Evolutionary conservation across 2,329 filamentous ascomycete genomes (phyloP), one percentile per base, ranked within the genome.

Genomic region (Fusarium domesticum): DNA sequence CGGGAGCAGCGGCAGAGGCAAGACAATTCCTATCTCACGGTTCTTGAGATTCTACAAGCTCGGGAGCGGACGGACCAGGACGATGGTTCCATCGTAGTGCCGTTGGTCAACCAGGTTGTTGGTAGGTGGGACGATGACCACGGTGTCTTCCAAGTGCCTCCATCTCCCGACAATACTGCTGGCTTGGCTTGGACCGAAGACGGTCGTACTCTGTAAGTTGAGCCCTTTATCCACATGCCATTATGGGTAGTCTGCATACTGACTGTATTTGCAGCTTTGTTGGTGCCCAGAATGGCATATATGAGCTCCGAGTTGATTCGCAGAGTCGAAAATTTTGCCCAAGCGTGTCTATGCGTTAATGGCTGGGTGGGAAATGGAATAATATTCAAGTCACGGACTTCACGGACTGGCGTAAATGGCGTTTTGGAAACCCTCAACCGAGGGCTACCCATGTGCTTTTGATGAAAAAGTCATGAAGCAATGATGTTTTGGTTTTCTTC

Each of bases 241-340:
- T 15, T 23, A 5, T n/a, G 20, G 6, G 15, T 11, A 18, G 17
- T 11, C 5, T 11, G 16, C 17, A 15, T 37, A 44, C 62, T 64
- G 41, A 63, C 12, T 31, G 16, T 3, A 18, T 4, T 39, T 14
- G 18, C 35, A 85, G 81, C 43, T 84, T 78, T 56, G 70, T 84
- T 32, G 82, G 78, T 16, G 78, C 81, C 25, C 83, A 88, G 60
- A 82, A 87, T 54, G 87, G 87, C 43, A 84, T 91, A 42, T 88
- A 88, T 58, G 85, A 90, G 66, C 81, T 88, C 56, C 77, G 75
- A 25, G 75, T 91, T 52, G 83, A 89, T 60, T 57, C 83, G 15
- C 72, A 78, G 37, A 74, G 70, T 44, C 74, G 87, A 47, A 86
- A 81, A 64, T 68, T 75, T 23, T 77, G 74, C 50, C 78, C 81